Conservation (phyloP, 345 rosid genomes). For the Barbarea vulgaris region DNA sequence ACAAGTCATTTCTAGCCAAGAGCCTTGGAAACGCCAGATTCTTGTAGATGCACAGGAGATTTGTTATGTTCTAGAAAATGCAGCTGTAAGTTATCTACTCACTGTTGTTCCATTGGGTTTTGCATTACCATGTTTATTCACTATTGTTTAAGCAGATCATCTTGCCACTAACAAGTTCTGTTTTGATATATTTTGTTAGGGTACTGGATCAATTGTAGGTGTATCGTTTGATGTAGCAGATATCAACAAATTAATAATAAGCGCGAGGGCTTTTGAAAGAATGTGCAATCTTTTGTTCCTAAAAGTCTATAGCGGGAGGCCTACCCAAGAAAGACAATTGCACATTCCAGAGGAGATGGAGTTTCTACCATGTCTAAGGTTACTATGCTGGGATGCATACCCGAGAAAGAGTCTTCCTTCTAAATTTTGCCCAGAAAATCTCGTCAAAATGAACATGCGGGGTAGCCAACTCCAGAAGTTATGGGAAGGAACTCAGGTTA, state of each 20-base stretch:
- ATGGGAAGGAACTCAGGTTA: conserved; percentile 21
- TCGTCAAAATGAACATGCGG: not conserved
- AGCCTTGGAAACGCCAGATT: conserved; percentile 9
- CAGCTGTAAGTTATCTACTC: conserved; percentile 2
- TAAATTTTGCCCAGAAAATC: not conserved
- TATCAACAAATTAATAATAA: not conserved
- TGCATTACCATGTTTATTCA: not conserved
- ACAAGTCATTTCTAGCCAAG: conserved; percentile 15
- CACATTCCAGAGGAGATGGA: not conserved
- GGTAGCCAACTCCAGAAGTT: conserved; percentile 9
- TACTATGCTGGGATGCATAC: conserved; percentile 4
- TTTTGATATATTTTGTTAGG: not conserved
- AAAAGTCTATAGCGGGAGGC: not conserved
- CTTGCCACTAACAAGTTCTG: not conserved
- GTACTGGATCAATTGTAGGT: not conserved
- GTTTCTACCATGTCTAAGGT: not conserved
- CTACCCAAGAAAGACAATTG: not conserved
- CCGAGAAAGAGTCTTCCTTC: conserved; percentile 13
- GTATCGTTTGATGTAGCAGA: not conserved
- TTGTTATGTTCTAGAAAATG: not conserved
- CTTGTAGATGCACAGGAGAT: conserved; percentile 23
- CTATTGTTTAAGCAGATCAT: not conserved
- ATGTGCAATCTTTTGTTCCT: conserved; percentile 30
- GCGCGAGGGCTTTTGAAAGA: not conserved
- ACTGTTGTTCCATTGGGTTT: too few species aligned